These are phyloP conservation scores for Zea mays DNA, from an alignment of 176 grass and related monocot genomes.

Conservation along the genomic window DNA sequence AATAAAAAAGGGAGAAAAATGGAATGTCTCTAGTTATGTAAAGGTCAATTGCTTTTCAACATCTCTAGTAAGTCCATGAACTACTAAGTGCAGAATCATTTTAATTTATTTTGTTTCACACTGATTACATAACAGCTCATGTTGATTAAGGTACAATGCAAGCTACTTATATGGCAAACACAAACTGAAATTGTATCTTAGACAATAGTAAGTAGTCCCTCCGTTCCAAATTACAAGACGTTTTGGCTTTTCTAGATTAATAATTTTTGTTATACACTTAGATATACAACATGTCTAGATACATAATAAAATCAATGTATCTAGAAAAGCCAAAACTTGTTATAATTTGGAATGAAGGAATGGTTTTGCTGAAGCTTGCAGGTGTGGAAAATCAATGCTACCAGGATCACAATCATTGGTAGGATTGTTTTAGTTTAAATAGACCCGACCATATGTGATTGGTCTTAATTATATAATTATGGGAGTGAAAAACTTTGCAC, in stretches of 20 bases:
- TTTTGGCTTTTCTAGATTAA: too few species aligned
- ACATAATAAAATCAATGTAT: too few species aligned
- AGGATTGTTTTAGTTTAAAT: neutral
- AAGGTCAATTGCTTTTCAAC: neutral
- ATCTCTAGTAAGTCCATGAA: neutral
- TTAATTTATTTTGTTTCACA: neutral
- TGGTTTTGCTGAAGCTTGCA: neutral
- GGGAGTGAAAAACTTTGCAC: neutral
- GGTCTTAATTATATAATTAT: neutral
- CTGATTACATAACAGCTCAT: neutral
- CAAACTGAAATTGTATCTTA: neutral
- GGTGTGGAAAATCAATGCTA: neutral
- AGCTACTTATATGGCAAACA: neutral
- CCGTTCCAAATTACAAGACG: too few species aligned
- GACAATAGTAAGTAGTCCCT: neutral
- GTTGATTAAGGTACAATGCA: neutral
- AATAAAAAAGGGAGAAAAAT: too few species aligned
- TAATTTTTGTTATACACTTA: too few species aligned
- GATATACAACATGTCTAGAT: too few species aligned
- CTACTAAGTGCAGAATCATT: neutral
- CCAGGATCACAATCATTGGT: neutral
- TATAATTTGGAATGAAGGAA: neutral
- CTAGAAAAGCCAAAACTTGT: too few species aligned
- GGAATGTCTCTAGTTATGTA: neutral
- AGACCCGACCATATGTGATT: neutral